Percentiles rank a stretch among this genome's conserved stretches.
phyloP scores from a whole-genome alignment of 2,329 filamentous ascomycete genomes.

The Alternaria brassicicola region DNA sequence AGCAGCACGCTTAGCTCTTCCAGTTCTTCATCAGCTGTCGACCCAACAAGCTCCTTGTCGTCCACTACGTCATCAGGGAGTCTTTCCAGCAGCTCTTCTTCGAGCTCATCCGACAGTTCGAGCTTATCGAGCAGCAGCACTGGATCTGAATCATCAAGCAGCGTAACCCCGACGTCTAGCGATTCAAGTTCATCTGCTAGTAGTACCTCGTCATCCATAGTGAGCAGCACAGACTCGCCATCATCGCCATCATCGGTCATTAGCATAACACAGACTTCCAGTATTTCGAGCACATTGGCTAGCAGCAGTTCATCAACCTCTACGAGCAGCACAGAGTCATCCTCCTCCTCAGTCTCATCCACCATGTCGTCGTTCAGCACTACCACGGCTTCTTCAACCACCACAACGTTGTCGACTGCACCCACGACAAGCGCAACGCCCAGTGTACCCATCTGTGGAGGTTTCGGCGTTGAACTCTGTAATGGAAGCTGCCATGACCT shows the following conservation, averaged over 20 bases:
- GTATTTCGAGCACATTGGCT: neutral
- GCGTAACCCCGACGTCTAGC: neutral
- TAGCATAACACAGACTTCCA: neutral
- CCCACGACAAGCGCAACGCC: conserved; percentile 3
- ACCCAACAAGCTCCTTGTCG: neutral
- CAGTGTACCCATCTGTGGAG: conserved; percentile 20
- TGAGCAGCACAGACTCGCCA: neutral
- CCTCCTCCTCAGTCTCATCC: neutral
- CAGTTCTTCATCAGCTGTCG: neutral
- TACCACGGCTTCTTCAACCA: conserved; percentile 1
- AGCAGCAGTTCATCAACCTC: neutral
- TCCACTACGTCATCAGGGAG: neutral
- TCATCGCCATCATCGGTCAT: neutral
- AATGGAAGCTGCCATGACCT: conserved; percentile 32
- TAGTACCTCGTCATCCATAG: neutral
- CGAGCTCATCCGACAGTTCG: neutral
- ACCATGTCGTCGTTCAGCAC: neutral
- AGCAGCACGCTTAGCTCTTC: neutral
- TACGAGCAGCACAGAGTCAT: neutral
- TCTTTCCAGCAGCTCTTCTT: neutral
- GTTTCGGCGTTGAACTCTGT: conserved; percentile 24
- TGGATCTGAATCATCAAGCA: neutral
- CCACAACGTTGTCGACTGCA: conserved; percentile 1
- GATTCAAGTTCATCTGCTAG: neutral
- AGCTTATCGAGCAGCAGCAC: neutral